Conservation (phyloP, 1,284 basidiomycete genomes). For the Filobasidium uniguttulatum region DNA sequence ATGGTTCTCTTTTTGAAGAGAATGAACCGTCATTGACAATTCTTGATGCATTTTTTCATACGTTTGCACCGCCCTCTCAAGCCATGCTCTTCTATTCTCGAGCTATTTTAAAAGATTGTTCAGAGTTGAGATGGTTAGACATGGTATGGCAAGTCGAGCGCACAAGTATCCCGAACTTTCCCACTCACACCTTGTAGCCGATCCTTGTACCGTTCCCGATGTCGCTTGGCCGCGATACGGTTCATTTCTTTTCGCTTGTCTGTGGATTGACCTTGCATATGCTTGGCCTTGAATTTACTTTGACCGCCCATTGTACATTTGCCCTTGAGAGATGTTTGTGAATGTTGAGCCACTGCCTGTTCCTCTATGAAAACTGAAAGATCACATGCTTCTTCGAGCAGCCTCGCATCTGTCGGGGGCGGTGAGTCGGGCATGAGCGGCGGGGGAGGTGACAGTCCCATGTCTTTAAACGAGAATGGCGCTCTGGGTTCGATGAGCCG, state of each 20-base stretch:
- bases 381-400: not conserved
- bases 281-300: not conserved
- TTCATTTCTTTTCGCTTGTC: constrained; percentile 5
- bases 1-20: too few species aligned
- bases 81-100: constrained; percentile 8
- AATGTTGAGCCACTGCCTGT: not conserved
- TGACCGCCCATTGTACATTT: not conserved
- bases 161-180: not conserved
- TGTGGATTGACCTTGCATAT: too few species aligned
- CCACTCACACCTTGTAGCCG: constrained; percentile 7
- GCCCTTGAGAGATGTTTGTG: too few species aligned
- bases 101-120: constrained; percentile 1
- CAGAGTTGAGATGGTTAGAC: not conserved
- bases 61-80: constrained; percentile 4
- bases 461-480: not conserved
- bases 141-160: not conserved
- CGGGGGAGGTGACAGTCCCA: not conserved
- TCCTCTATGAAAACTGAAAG: not conserved
- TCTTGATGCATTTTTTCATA: constrained; percentile 14
- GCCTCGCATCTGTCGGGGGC: not conserved
- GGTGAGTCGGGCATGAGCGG: not conserved
- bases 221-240: constrained; percentile 9
- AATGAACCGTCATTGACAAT: too few species aligned
- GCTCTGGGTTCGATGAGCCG: not conserved
- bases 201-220: constrained; percentile 12